Base-by-base conservation (phyloP, 129 eudicot species). In the Saussurea involucrata region DNA sequence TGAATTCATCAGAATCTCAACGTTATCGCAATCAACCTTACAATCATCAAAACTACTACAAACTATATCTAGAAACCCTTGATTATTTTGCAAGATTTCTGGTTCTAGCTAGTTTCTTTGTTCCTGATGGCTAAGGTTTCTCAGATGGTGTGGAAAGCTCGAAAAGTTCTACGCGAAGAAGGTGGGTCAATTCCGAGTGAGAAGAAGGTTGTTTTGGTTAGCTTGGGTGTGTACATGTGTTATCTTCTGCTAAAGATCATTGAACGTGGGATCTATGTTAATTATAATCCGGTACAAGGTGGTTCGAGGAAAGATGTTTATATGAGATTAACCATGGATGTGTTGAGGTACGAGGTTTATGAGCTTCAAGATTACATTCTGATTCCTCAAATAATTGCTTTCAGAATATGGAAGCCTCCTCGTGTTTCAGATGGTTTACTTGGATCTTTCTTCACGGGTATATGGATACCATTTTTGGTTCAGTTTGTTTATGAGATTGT, bases 71-170 rank as follows among this genome's bases (percentile, higher is more conserved):
- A 5, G 55, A 66, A 25, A n/a, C n/a, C 27, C 68, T 72, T 8
- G 75, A 81, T 72, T 72, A 55, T 33, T 24, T 63, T 12, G 74
- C 66, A 4, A 76, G 78, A 31, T 76, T 81, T 73, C 75, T 85
- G 63, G 74, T 77, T 32, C 49, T 81, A 4, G 83, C 49, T 81
- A 4, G 83, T 79, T 66, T 40, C 85, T 13, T 66, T 77, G 67
- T 20, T 73, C 20, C 80, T 80, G 33, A 76, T 75, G 77, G 76
- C 60, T 66, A 72, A 24, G 40, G 46, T 85, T 61, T 69, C 61
- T 17, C 57, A 18, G n/a, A 24, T 55, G 69, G 85, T 84, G 63
- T 68, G 76, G 13, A 75, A 79, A 58, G 77, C 79, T 66, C 79
- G 74, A 20, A 72, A 72, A 44, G 71, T 8, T 32, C 64, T 75